phyloP scores from a whole-genome alignment of 2,329 filamentous ascomycete species.

The Alternaria viburni region DNA sequence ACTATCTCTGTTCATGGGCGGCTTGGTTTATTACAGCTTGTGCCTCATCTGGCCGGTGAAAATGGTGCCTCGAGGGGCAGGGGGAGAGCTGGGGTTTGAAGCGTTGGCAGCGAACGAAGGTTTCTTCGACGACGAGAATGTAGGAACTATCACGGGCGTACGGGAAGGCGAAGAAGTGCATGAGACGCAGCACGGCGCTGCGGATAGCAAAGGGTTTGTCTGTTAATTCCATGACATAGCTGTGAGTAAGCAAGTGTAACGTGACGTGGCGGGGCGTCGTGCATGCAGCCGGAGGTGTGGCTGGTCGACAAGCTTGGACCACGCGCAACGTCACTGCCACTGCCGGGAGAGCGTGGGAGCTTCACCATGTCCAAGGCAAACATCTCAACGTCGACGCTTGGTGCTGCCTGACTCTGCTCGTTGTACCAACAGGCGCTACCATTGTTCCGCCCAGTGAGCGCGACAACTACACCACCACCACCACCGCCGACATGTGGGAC shows the following conservation, averaged over 20 bases:
- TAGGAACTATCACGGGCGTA: constrained; percentile 21
- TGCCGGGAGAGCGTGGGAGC: constrained; percentile 12
- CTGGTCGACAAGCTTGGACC: constrained; percentile 8
- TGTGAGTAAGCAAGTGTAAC: neutral
- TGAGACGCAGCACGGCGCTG: constrained; percentile 11
- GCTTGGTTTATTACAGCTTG: constrained; percentile 20
- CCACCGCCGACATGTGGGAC: constrained; percentile 79
- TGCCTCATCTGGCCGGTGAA: constrained; percentile 21
- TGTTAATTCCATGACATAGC: neutral
- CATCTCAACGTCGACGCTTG: neutral
- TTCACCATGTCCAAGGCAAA: constrained; percentile 3
- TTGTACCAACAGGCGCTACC: neutral
- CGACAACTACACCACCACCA: neutral
- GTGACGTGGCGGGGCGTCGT: neutral
- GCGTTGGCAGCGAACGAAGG: constrained; percentile 22
- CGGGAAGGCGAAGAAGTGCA: constrained; percentile 20
- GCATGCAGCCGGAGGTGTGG: neutral
- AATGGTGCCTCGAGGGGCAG: constrained; percentile 15
- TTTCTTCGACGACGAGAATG: constrained; percentile 21
- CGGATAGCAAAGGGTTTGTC: constrained; percentile 7
- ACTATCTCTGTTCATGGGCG: constrained; percentile 20
- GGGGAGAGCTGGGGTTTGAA: constrained; percentile 18
- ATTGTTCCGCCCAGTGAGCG: neutral
- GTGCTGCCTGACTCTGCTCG: neutral
- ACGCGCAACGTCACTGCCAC: constrained; percentile 15